Conservation (phyloP, 768 basidiomycete genomes). For the Pulveroboletus frians region DNA sequence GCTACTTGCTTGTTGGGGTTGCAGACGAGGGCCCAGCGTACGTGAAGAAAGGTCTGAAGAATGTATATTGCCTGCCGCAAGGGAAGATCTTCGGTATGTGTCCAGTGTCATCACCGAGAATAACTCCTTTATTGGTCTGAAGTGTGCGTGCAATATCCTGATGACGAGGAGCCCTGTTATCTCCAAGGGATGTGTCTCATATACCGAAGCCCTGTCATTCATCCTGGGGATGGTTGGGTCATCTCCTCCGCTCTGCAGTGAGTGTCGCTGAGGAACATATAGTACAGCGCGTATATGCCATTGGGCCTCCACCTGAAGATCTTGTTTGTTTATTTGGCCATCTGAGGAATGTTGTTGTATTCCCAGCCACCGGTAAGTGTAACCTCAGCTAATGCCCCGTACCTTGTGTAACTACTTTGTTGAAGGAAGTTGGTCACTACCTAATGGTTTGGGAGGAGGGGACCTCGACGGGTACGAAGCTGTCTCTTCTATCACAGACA, state of each 20-base stretch:
- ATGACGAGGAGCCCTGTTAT: constrained; percentile 46
- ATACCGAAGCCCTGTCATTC: constrained; percentile 67
- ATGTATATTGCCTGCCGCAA: constrained; percentile 50
- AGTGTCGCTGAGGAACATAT: constrained; percentile 4
- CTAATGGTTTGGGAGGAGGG: constrained; percentile 68
- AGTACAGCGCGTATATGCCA: constrained; percentile 69
- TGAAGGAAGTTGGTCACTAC: constrained; percentile 54
- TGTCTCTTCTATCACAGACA: background rate
- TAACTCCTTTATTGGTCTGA: background rate
- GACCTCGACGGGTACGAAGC: constrained; percentile 67
- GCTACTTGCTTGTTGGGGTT: constrained; percentile 70
- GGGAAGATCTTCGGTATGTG: constrained; percentile 64
- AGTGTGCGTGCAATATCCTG: constrained; percentile 59
- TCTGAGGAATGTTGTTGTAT: constrained; percentile 67
- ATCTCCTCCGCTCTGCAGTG: background rate
- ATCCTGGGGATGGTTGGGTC: constrained; percentile 65
- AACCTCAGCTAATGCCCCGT: background rate
- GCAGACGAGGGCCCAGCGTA: constrained; percentile 80
- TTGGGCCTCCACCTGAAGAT: constrained; percentile 60
- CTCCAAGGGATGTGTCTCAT: constrained; percentile 59
- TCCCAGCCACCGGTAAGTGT: constrained; percentile 54
- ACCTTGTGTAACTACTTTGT: background rate
- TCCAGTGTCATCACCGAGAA: background rate
- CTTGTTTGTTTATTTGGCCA: constrained; percentile 52
- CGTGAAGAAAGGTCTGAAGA: constrained; percentile 38